phyloP scores from a whole-genome alignment of 2,329 filamentous ascomycete species.

The Aspergillus sp. region DNA sequence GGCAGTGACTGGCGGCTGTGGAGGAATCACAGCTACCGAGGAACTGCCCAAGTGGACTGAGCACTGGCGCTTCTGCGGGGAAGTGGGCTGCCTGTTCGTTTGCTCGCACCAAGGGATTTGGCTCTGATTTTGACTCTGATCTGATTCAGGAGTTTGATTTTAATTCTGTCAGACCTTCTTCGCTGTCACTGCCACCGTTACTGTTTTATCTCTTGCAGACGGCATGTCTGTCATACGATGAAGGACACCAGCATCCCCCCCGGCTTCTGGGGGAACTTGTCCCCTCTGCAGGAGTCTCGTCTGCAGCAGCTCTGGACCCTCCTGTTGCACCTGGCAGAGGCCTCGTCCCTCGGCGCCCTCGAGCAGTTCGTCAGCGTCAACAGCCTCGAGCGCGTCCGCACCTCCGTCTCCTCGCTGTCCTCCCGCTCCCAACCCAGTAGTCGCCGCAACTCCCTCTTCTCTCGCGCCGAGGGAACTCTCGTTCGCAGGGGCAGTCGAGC shows the following conservation, averaged over 20 bases:
- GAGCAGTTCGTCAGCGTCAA: conserved; percentile 45
- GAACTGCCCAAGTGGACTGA: no score
- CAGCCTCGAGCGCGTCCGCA: conserved; percentile 24
- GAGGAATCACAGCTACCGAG: neutral
- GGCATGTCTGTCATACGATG: neutral
- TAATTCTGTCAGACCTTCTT: no score
- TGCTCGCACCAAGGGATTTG: no score
- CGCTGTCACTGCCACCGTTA: no score
- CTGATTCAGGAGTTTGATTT: no score
- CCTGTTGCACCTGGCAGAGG: conserved; percentile 54
- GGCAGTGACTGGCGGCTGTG: no score
- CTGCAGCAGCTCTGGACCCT: conserved; percentile 78
- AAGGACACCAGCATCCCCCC: neutral
- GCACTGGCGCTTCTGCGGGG: neutral
- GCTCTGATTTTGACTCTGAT: no score
- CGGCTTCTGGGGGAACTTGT: conserved; percentile 78
- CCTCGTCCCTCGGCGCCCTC: conserved; percentile 63
- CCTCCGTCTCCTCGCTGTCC: conserved; percentile 33
- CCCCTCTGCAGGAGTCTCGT: conserved; percentile 77
- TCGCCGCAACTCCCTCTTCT: conserved; percentile 35
- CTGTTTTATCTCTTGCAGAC: neutral
- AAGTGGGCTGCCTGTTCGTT: neutral
- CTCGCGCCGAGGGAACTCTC: neutral
- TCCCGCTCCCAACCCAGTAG: conserved; percentile 17
- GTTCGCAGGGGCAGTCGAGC: conserved; percentile 77